Conservation (phyloP, 495 filamentous ascomycete genomes). For the Cercophora scortea region DNA sequence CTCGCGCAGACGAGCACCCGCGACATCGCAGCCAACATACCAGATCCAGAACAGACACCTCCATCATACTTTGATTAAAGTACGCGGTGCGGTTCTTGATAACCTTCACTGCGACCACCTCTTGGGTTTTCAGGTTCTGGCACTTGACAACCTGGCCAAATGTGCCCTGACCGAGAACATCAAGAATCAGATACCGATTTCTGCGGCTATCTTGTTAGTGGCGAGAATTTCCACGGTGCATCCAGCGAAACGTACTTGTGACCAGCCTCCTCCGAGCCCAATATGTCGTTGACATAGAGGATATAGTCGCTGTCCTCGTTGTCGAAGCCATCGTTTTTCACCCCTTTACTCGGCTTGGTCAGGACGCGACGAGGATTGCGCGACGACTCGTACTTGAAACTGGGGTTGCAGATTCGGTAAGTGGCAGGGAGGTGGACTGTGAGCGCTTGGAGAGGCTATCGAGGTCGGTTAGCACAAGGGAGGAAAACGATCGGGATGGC, state of each 20-base stretch:
- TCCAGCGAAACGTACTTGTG: slow-evolving; percentile 63
- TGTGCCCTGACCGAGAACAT: slow-evolving; percentile 95
- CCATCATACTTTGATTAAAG: slow-evolving; percentile 99
- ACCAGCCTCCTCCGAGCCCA: slow-evolving; percentile 94
- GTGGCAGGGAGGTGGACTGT: slow-evolving; percentile 90
- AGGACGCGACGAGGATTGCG: slow-evolving; percentile 91
- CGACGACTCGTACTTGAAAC: slow-evolving; percentile 99
- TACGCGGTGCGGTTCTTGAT: slow-evolving; percentile 99
- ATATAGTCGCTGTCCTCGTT: slow-evolving; percentile 99
- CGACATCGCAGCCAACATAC: slow-evolving; percentile 40
- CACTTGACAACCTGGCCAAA: slow-evolving; percentile 99
- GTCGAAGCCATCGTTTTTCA: slow-evolving; percentile 98
- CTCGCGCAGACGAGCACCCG: not conserved
- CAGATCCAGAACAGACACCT: slow-evolving; percentile 94
- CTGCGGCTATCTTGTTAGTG: slow-evolving; percentile 38
- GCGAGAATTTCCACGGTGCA: not conserved
- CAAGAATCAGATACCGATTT: slow-evolving; percentile 96
- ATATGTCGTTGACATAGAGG: slow-evolving; percentile 96
- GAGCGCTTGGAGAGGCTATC: slow-evolving; percentile 87
- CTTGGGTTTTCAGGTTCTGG: slow-evolving; percentile 95
- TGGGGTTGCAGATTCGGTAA: slow-evolving; percentile 96
- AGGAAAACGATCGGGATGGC: not conserved
- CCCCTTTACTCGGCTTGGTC: slow-evolving; percentile 98
- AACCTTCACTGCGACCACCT: slow-evolving; percentile 98
- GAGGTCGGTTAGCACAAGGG: slow-evolving; percentile 3